These are phyloP conservation scores for Coemansia sp. DNA, from an alignment of 192 early-diverging fungal genomes.

Conservation along the genomic window DNA sequence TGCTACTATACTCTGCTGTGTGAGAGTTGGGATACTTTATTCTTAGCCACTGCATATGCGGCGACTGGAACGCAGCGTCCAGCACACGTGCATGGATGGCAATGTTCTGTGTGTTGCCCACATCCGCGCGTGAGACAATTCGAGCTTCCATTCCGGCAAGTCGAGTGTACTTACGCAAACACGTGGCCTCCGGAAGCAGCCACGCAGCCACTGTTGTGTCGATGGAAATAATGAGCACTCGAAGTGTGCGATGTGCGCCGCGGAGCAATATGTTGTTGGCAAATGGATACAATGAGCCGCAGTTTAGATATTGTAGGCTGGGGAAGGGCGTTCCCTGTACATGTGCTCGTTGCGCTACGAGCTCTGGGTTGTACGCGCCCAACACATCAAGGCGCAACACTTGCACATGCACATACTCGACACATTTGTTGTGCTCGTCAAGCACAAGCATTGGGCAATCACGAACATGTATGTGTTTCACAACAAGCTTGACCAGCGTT, in stretches of 20 bases:
- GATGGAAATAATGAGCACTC: slow-evolving; percentile 12
- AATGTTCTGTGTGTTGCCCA: neutral
- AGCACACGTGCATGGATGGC: slow-evolving; percentile 11
- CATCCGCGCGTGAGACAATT: slow-evolving; percentile 14
- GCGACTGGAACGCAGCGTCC: neutral
- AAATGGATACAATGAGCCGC: slow-evolving; percentile 28
- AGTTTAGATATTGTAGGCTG: slow-evolving; percentile 12
- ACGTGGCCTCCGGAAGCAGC: slow-evolving; percentile 13
- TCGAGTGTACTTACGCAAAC: slow-evolving; percentile 3
- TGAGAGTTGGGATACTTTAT: slow-evolving; percentile 18
- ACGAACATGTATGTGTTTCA: slow-evolving; percentile 15
- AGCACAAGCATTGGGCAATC: slow-evolving; percentile 10
- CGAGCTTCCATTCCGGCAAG: slow-evolving; percentile 16
- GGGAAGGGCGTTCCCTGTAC: slow-evolving; percentile 13
- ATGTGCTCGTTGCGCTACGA: neutral
- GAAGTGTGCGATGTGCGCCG: slow-evolving; percentile 5
- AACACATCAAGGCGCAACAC: slow-evolving; percentile 15
- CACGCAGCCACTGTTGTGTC: slow-evolving; percentile 9
- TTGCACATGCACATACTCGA: slow-evolving; percentile 7
- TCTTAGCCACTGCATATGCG: slow-evolving; percentile 7
- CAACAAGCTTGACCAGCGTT: slow-evolving; percentile 7
- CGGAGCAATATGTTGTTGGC: slow-evolving; percentile 18
- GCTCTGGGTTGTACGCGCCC: slow-evolving; percentile 14
- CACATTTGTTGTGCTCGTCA: neutral
- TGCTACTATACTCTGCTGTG: slow-evolving; percentile 3